Conservation (phyloP, 2,329 filamentous ascomycete genomes). For the Claviceps purpurea region DNA sequence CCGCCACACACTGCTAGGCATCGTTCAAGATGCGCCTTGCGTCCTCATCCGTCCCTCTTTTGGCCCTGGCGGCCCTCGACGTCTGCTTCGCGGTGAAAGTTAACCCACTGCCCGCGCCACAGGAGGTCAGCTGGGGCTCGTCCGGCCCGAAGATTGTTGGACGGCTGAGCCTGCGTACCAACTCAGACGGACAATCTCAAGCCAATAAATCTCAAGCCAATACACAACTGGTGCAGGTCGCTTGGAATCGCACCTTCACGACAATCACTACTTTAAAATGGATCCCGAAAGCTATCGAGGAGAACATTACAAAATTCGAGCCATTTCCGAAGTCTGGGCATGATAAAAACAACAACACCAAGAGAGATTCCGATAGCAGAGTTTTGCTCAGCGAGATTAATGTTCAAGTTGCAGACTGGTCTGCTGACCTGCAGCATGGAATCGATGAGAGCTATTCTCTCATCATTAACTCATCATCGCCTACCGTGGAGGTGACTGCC, state of each 20-base stretch:
- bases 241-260: conserved; percentile 35
- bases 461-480: conserved; percentile 24
- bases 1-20: neutral
- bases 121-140: conserved; percentile 13
- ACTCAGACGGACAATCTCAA: conserved; percentile 5
- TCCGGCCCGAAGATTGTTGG: conserved; percentile 11
- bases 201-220: conserved; percentile 3
- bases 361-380: conserved; percentile 12
- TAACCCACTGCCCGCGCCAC: conserved; percentile 15
- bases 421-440: conserved; percentile 37
- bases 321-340: conserved; percentile 32
- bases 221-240: conserved; percentile 24
- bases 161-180: conserved; percentile 8
- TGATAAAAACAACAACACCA: conserved; percentile 15
- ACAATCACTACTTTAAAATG: conserved; percentile 37
- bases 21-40: neutral
- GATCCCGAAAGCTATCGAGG: conserved; percentile 38
- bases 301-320: conserved; percentile 34
- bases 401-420: conserved; percentile 29
- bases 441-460: conserved; percentile 44
- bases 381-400: conserved; percentile 27
- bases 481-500: conserved; percentile 30
- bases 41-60: neutral
- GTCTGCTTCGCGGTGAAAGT: conserved; percentile 12
- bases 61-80: conserved; percentile 4